A percentile compares a stretch with the other conserved stretches of the same genome.
Evolutionary conservation across 2,329 filamentous ascomycete species (phyloP).

Genomic region (Fusarium vanettenii): DNA sequence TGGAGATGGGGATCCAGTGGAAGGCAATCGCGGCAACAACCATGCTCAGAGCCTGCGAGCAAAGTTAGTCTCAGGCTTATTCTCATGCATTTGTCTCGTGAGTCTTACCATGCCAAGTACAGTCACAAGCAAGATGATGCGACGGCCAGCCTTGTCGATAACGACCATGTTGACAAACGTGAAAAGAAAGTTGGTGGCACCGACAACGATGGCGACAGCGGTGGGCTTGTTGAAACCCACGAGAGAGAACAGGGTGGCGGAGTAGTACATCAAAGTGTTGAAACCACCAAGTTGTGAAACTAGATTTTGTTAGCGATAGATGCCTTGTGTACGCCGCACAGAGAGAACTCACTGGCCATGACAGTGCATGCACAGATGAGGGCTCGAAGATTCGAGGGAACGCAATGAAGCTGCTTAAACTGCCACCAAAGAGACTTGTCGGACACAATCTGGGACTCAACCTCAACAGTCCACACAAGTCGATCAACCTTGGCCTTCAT

Average conservation of each 20-base stretch:
- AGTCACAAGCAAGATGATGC: constrained; percentile 55
- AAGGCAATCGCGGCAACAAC: constrained; percentile 55
- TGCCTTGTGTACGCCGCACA: rapidly evolving
- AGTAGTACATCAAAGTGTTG: constrained; percentile 64
- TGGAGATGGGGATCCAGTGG: constrained; percentile 57
- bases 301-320: neutral
- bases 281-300: constrained; percentile 62
- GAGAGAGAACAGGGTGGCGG: constrained; percentile 58
- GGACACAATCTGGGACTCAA: constrained; percentile 47
- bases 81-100: constrained; percentile 41
- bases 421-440: constrained; percentile 53
- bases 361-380: constrained; percentile 58
- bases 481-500: constrained; percentile 56
- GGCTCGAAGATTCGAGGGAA: constrained; percentile 56
- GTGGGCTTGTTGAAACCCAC: constrained; percentile 61
- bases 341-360: constrained; percentile 51
- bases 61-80: constrained; percentile 43
- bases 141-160: constrained; percentile 57
- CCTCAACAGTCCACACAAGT: constrained; percentile 42
- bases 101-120: constrained; percentile 54
- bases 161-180: constrained; percentile 58
- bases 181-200: constrained; percentile 60
- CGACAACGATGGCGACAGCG: constrained; percentile 57
- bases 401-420: constrained; percentile 57
- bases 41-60: constrained; percentile 52